A percentile compares a stretch with the other conserved stretches of the same genome.
Conservation (phyloP, 2,329 filamentous ascomycete species). For the Penicillium glabrum region DNA sequence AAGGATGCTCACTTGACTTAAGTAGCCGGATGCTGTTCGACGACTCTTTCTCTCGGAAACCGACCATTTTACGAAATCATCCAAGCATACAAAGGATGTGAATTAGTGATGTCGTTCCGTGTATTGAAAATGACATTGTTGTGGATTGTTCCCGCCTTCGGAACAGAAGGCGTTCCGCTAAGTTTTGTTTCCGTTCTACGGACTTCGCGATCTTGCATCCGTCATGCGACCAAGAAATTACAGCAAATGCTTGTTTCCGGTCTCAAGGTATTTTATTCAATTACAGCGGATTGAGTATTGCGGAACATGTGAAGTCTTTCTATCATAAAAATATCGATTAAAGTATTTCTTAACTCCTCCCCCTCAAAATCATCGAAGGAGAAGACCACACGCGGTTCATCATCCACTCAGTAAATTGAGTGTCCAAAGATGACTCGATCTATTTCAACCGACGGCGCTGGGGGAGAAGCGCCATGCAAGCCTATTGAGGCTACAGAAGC, state of each 20-base stretch:
- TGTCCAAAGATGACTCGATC: background rate
- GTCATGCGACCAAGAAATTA: background rate
- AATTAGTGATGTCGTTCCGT: background rate
- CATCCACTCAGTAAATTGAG: background rate
- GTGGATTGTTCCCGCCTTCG: background rate
- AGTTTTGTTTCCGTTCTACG: background rate
- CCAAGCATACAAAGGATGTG: background rate
- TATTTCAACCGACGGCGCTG: background rate
- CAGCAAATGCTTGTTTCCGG: background rate
- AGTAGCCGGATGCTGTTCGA: background rate
- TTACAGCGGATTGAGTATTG: background rate
- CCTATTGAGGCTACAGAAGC: background rate
- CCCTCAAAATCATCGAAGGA: background rate
- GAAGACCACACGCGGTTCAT: background rate
- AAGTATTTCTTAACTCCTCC: background rate
- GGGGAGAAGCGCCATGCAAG: background rate
- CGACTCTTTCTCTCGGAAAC: background rate
- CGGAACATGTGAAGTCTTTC: background rate
- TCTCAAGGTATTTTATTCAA: background rate
- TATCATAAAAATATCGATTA: background rate
- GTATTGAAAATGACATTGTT: background rate
- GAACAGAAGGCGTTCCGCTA: background rate
- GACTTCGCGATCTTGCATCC: background rate
- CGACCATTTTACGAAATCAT: background rate
- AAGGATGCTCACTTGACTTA: background rate